Evolutionary conservation across 2,329 filamentous ascomycete genomes (phyloP).

Genomic region (Exophiala calicioides): DNA sequence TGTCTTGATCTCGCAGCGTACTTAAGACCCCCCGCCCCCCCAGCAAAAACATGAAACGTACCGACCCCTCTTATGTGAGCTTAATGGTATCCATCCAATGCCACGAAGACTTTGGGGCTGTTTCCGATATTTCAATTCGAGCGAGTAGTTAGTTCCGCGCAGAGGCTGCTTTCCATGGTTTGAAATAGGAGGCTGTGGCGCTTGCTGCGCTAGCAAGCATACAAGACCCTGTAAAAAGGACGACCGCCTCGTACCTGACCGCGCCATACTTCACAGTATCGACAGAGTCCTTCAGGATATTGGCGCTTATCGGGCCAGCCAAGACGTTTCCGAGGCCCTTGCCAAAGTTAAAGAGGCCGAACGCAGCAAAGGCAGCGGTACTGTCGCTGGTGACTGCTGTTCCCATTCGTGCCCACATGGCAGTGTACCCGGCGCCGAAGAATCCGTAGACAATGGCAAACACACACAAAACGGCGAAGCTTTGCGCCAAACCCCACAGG

Average conservation of each 20-base stretch:
- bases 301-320: slow-evolving; percentile 30
- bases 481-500: slow-evolving; percentile 50
- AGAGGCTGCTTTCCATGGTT: too few species aligned
- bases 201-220: not conserved
- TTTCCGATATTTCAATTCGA: too few species aligned
- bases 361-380: slow-evolving; percentile 22
- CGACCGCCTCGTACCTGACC: not conserved
- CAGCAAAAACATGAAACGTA: too few species aligned
- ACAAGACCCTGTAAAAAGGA: not conserved
- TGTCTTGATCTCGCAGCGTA: too few species aligned
- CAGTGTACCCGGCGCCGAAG: slow-evolving; percentile 47
- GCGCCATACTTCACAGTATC: not conserved
- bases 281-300: slow-evolving; percentile 12
- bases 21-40: too few species aligned
- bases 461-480: slow-evolving; percentile 43
- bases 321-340: slow-evolving; percentile 33
- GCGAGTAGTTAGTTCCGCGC: too few species aligned
- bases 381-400: slow-evolving; percentile 18
- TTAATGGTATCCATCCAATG: too few species aligned
- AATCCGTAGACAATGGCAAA: slow-evolving; percentile 49
- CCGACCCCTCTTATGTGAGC: too few species aligned
- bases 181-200: not conserved
- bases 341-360: slow-evolving; percentile 27
- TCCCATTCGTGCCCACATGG: slow-evolving; percentile 47
- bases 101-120: too few species aligned